A percentile compares a stretch with the other conserved stretches of the same genome.
These are phyloP conservation scores for Tuber aestivum DNA, from an alignment of 495 filamentous ascomycete genomes.

Conservation along the genomic window DNA sequence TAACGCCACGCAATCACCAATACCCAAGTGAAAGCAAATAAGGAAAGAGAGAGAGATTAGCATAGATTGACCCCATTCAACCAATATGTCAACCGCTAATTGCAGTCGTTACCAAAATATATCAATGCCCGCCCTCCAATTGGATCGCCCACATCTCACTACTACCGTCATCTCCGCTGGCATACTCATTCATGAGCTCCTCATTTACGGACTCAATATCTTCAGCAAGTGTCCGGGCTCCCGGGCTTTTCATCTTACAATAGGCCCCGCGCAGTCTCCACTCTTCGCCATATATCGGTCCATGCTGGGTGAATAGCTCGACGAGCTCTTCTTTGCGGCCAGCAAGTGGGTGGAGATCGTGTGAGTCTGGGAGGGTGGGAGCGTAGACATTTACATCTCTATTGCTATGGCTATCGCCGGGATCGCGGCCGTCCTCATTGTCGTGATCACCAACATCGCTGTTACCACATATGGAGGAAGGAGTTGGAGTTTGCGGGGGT, in stretches of 20 bases:
- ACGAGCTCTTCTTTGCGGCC: neutral
- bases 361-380: neutral
- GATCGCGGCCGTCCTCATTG: neutral
- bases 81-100: neutral
- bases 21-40: neutral
- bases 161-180: neutral
- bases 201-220: neutral
- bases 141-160: neutral
- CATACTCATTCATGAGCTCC: neutral
- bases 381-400: neutral
- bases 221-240: neutral
- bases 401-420: neutral
- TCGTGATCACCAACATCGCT: neutral
- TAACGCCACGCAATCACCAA: neutral
- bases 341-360: neutral
- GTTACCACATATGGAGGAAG: neutral
- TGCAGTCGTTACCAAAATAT: neutral
- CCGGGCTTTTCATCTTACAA: neutral
- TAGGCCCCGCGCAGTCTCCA: neutral
- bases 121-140: neutral
- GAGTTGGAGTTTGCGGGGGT: neutral
- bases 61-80: neutral
- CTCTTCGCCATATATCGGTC: neutral
- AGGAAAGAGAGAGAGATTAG: neutral
- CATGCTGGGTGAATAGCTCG: neutral